These are phyloP conservation scores for Galerina sulciceps DNA, from an alignment of 768 basidiomycete genomes.

Conservation along the genomic window DNA sequence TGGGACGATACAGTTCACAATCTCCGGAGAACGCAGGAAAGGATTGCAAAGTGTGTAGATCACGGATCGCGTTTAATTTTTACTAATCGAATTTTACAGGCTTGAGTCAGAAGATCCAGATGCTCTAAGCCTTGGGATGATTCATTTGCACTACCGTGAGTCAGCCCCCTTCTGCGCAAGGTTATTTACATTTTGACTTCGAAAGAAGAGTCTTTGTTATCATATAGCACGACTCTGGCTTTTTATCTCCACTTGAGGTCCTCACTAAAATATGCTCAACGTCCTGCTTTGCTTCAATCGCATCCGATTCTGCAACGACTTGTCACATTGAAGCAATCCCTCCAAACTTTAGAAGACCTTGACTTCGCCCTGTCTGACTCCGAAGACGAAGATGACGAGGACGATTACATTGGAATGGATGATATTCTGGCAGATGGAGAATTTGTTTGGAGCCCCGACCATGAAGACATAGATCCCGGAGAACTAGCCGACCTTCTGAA, in stretches of 20 bases:
- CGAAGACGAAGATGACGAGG: slow-evolving; percentile 49
- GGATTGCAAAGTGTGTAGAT: slow-evolving; percentile 54
- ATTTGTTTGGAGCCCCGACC: slow-evolving; percentile 46
- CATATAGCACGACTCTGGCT: slow-evolving; percentile 88
- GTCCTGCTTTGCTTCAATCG: slow-evolving; percentile 62
- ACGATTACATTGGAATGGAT: slow-evolving; percentile 34
- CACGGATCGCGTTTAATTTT: not conserved
- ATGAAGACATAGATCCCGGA: slow-evolving; percentile 40
- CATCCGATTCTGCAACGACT: slow-evolving; percentile 80
- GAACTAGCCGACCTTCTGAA: slow-evolving; percentile 62
- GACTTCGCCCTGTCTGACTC: slow-evolving; percentile 65
- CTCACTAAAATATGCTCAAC: slow-evolving; percentile 62
- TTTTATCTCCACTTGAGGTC: slow-evolving; percentile 92
- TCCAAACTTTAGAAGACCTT: slow-evolving; percentile 84
- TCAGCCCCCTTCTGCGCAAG: slow-evolving; percentile 9
- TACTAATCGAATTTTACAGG: slow-evolving; percentile 35
- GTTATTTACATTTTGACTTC: not conserved
- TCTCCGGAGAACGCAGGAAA: slow-evolving; percentile 55
- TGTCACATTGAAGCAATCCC: slow-evolving; percentile 79
- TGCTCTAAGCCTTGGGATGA: slow-evolving; percentile 66
- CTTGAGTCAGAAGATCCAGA: slow-evolving; percentile 52
- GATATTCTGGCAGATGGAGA: slow-evolving; percentile 46
- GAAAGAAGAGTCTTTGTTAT: slow-evolving; percentile 78
- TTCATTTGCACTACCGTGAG: slow-evolving; percentile 90
- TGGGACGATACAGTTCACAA: slow-evolving; percentile 73